phyloP scores from a whole-genome alignment of 192 early-diverging fungal species.

The Funneliformis mosseae region DNA sequence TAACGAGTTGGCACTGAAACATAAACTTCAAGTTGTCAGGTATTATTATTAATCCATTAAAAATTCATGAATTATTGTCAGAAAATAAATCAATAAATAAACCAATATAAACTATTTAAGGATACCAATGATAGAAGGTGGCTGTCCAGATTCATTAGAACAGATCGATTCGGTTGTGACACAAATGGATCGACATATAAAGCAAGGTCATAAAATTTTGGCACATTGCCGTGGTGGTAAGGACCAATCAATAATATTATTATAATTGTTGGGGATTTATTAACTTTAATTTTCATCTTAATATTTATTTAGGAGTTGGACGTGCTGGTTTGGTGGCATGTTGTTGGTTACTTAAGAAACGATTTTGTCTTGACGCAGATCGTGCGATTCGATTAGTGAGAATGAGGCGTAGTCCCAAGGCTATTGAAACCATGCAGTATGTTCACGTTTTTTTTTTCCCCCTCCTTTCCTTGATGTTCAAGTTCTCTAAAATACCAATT shows the following conservation, averaged over 20 bases:
- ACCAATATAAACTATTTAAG: constrained; percentile 31
- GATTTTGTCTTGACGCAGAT: constrained; percentile 51
- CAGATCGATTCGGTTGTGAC: constrained; percentile 60
- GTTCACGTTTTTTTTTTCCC: constrained; percentile 43
- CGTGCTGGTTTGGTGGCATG: constrained; percentile 77
- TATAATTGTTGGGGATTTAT: not conserved
- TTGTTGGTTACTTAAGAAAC: constrained; percentile 65
- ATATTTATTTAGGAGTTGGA: constrained; percentile 59
- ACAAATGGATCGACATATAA: constrained; percentile 49
- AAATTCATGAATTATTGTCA: not conserved
- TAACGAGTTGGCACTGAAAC: constrained; percentile 47
- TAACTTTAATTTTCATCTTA: not conserved
- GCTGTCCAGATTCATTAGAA: constrained; percentile 57
- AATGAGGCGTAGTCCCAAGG: constrained; percentile 62
- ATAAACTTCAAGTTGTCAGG: constrained; percentile 62
- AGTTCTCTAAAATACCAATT: not conserved
- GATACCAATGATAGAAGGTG: constrained; percentile 73
- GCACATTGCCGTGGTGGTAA: constrained; percentile 72
- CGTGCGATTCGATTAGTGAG: constrained; percentile 62
- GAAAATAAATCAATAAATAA: not conserved
- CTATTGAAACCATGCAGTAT: constrained; percentile 72
- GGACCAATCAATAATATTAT: not conserved
- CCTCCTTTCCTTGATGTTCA: not conserved
- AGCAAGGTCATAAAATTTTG: constrained; percentile 59
- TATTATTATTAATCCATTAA: not conserved